phyloP scores from a whole-genome alignment of 345 rosid species.

The Capsella bursapastoris region DNA sequence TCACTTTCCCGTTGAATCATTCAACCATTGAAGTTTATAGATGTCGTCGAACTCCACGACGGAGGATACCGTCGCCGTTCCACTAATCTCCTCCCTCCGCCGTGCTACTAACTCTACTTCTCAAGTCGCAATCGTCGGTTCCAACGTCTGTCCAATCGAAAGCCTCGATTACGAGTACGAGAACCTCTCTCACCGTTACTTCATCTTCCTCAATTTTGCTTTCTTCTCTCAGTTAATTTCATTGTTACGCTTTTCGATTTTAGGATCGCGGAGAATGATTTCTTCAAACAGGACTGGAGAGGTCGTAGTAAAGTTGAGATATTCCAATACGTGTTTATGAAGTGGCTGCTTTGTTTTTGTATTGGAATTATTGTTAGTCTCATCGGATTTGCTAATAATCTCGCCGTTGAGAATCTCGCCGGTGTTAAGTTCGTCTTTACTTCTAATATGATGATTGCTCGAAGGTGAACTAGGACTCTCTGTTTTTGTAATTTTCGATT shows the following conservation, averaged over 20 bases:
- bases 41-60: slow-evolving; percentile 4
- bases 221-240: neutral
- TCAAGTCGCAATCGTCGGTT: slow-evolving; percentile 93
- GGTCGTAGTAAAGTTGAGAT: slow-evolving; percentile 60
- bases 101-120: slow-evolving; percentile 66
- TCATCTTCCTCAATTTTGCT: neutral
- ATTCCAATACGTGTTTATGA: slow-evolving; percentile 77
- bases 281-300: slow-evolving; percentile 96
- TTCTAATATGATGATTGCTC: slow-evolving; percentile 78
- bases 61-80: slow-evolving; percentile 55
- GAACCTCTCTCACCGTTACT: neutral
- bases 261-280: slow-evolving; percentile 85
- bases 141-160: slow-evolving; percentile 78
- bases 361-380: slow-evolving; percentile 74
- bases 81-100: slow-evolving; percentile 57
- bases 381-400: slow-evolving; percentile 79
- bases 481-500: neutral
- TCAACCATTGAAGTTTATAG: neutral
- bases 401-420: slow-evolving; percentile 89
- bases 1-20: neutral
- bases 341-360: slow-evolving; percentile 78
- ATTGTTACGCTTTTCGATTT: neutral
- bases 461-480: slow-evolving; percentile 48
- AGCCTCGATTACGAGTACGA: slow-evolving; percentile 93
- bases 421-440: slow-evolving; percentile 87